These are phyloP conservation scores for Oryza meridionalis DNA, from an alignment of 176 grass and related monocot genomes.

Conservation along the genomic window DNA sequence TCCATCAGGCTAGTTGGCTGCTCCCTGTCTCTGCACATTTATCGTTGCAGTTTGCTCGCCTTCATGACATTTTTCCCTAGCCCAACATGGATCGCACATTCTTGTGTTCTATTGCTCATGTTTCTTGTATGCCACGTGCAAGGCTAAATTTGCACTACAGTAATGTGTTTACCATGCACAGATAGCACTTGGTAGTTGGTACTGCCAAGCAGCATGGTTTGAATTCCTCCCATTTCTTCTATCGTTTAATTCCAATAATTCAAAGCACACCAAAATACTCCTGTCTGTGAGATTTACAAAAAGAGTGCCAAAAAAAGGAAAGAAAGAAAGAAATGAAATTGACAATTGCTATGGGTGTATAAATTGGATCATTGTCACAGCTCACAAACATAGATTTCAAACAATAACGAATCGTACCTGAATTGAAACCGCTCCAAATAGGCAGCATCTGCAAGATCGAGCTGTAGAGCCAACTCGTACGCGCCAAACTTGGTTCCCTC, in stretches of 20 bases:
- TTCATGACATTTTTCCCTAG: no score
- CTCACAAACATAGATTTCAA: neutral
- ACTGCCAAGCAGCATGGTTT: neutral
- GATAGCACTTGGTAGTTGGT: no score
- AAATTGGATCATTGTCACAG: neutral
- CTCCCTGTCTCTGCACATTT: no score
- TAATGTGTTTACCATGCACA: no score
- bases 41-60: no score
- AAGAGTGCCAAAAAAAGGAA: neutral
- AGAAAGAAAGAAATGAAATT: neutral
- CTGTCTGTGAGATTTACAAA: neutral
- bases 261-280: no score
- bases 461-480: neutral
- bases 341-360: neutral
- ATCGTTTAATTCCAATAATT: neutral
- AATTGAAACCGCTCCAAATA: neutral
- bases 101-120: no score
- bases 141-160: no score
- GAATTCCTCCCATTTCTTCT: neutral
- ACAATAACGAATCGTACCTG: neutral
- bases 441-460: neutral
- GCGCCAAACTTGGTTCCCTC: neutral
- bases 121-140: no score
- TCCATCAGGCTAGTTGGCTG: no score
- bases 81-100: no score